These are phyloP conservation scores for Ustilago shanxiensis DNA, from an alignment of 1,284 basidiomycete genomes.

Conservation along the genomic window DNA sequence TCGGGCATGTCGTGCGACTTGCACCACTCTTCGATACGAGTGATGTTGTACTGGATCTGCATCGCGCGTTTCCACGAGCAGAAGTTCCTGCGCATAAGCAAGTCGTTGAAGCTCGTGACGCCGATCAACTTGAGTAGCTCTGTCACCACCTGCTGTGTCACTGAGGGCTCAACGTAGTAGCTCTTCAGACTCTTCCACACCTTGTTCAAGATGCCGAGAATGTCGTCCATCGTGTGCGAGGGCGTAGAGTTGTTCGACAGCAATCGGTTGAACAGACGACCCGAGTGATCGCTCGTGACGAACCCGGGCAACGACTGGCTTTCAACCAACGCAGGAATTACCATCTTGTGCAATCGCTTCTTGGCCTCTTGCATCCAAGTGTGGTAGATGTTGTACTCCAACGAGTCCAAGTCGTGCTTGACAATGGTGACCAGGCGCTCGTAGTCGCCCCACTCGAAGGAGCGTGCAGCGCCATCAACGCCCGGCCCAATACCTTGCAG, in stretches of 20 bases:
- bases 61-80: conserved; percentile 96
- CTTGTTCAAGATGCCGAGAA: conserved; percentile 95
- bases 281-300: conserved; percentile 92
- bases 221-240: conserved; percentile 98
- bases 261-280: conserved; percentile 92
- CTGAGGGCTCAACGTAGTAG: conserved; percentile 98
- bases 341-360: conserved; percentile 96
- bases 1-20: conserved; percentile 90
- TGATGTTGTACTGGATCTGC: conserved; percentile 70
- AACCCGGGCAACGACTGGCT: conserved; percentile 98
- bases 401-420: conserved; percentile 96
- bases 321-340: conserved; percentile 96
- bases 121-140: conserved; percentile 97
- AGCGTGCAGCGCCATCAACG: conserved; percentile 84
- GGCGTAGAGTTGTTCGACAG: conserved; percentile 82
- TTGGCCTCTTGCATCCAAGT: conserved; percentile 99
- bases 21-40: conserved; percentile 85
- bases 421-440: conserved; percentile 96
- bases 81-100: conserved; percentile 98
- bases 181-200: conserved; percentile 98
- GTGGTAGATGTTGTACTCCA: conserved; percentile 99
- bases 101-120: conserved; percentile 97
- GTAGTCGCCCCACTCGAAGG: conserved; percentile 97
- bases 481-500: conserved; percentile 97
- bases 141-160: conserved; percentile 95